phyloP scores from a whole-genome alignment of 768 basidiomycete genomes.

The Suillus alpinus region DNA sequence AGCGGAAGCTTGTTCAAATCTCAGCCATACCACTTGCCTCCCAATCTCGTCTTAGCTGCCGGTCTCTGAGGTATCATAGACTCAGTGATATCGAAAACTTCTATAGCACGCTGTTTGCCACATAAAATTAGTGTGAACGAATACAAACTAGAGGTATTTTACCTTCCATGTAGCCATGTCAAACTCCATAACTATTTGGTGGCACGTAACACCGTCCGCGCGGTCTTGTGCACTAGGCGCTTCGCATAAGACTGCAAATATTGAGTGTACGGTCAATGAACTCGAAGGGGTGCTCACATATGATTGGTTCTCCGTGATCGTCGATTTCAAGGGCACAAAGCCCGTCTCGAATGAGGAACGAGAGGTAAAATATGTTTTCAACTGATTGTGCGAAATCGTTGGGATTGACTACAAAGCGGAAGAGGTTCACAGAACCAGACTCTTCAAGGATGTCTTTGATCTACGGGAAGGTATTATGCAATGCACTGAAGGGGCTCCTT shows the following conservation, averaged over 20 bases:
- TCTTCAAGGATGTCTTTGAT: slow-evolving; percentile 57
- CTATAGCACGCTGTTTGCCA: slow-evolving; percentile 69
- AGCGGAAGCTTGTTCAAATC: neutral
- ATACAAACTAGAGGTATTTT: slow-evolving; percentile 15
- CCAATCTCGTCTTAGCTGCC: slow-evolving; percentile 51
- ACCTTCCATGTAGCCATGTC: slow-evolving; percentile 91
- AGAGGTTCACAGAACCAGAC: slow-evolving; percentile 65
- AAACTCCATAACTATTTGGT: slow-evolving; percentile 89
- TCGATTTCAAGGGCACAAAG: slow-evolving; percentile 70
- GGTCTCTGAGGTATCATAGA: slow-evolving; percentile 75
- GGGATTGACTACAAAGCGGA: slow-evolving; percentile 87
- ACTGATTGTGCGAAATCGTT: slow-evolving; percentile 89
- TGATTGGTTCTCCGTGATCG: slow-evolving; percentile 66
- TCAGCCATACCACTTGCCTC: slow-evolving; percentile 73
- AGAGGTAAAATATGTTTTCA: slow-evolving; percentile 94
- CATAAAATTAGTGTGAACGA: neutral
- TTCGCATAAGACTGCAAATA: slow-evolving; percentile 54
- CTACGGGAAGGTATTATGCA: slow-evolving; percentile 32
- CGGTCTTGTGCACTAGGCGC: slow-evolving; percentile 65
- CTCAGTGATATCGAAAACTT: slow-evolving; percentile 77
- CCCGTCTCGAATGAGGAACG: slow-evolving; percentile 88
- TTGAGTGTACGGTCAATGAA: neutral
- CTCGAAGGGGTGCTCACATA: slow-evolving; percentile 49
- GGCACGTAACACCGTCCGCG: slow-evolving; percentile 59
- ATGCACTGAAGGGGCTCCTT: neutral